Evolutionary conservation across 495 filamentous ascomycete species (phyloP).

Genomic region (Penicillium canariense): DNA sequence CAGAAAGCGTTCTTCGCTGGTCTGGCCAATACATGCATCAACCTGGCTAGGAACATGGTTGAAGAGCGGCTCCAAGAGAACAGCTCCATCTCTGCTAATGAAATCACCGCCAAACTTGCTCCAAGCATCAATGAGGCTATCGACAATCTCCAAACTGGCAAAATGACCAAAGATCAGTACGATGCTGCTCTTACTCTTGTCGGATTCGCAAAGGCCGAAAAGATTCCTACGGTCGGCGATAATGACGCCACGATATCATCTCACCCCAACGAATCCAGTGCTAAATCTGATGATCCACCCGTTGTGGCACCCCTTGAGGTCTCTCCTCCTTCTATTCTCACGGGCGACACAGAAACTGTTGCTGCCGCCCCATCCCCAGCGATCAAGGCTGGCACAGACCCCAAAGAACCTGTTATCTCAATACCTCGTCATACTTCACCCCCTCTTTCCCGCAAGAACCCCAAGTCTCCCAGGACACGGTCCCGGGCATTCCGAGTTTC

Average conservation of each 20-base stretch:
- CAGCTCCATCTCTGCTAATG: not conserved
- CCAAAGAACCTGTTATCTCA: not conserved
- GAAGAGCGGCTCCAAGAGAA: conserved; percentile 4
- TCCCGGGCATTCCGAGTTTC: not conserved
- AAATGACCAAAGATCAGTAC: conserved; percentile 3
- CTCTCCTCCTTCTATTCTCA: not conserved
- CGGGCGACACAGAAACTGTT: not conserved
- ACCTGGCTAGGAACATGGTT: conserved; percentile 6
- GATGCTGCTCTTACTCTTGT: conserved; percentile 20
- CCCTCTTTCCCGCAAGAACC: not conserved
- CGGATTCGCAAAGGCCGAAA: not conserved
- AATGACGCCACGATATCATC: not conserved
- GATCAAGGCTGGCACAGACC: not conserved
- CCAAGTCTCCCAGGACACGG: not conserved
- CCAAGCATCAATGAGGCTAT: conserved; percentile 2
- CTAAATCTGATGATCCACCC: not conserved
- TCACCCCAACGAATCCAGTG: not conserved
- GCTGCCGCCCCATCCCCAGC: not conserved
- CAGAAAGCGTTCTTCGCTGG: not conserved
- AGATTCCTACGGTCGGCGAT: not conserved
- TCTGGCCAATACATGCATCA: conserved; percentile 10
- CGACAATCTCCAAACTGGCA: conserved; percentile 1
- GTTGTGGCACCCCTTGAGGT: not conserved
- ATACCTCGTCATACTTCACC: not conserved
- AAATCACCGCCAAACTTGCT: not conserved